Evolutionary conservation across 1,284 basidiomycete species (phyloP), one percentile per base, ranked within the genome.

Genomic region (Omphalotus olearius): DNA sequence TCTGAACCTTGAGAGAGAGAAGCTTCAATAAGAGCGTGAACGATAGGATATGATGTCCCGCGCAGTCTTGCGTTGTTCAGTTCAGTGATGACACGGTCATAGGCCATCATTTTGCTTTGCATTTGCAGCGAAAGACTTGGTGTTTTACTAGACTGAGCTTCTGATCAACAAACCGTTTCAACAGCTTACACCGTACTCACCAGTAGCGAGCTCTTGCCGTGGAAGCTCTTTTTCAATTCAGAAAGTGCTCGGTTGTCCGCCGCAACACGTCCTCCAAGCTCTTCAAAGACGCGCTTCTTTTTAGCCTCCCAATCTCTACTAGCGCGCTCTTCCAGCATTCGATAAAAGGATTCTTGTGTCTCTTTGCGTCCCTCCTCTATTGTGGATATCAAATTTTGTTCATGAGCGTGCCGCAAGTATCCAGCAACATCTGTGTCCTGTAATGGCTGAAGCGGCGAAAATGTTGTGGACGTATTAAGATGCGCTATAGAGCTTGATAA

Each of bases 51-150:
- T 0, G 88, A 86, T 6, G 76, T 82, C 5, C 82, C 85, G 14
- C 84, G 79, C 13, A 87, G 72, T 42, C 91, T 74, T 6, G 89
- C 79, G 44, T 80, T 71, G 65, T 92, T 94, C 44, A 93, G 69
- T 30, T 88, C 82, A 14, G 78, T 70, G 39, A 96, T 74, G 28
- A 91, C 84, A 51, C 82, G 82, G 68, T 93, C 90, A 66, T 96
- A 98, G n/a, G 83, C 85, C 82, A 95, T 91, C 92, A 96, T 95
- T 70, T 93, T 93, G 66, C 80, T 86, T 69, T 96, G 94, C 80
- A 92, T 87, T 60, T 89, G 84, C 45, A 89, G 66, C 17, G 76
- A 83, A 18, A 84, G 70, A 54, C 75, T 79, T 0, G 83, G 79
- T 2, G 75, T 70, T 16, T 23, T 37, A 37, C 52, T 42, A 47